These are phyloP conservation scores for Aristolochia fimbriata DNA, from an alignment of 164 flowering plant genomes.

Conservation along the genomic window DNA sequence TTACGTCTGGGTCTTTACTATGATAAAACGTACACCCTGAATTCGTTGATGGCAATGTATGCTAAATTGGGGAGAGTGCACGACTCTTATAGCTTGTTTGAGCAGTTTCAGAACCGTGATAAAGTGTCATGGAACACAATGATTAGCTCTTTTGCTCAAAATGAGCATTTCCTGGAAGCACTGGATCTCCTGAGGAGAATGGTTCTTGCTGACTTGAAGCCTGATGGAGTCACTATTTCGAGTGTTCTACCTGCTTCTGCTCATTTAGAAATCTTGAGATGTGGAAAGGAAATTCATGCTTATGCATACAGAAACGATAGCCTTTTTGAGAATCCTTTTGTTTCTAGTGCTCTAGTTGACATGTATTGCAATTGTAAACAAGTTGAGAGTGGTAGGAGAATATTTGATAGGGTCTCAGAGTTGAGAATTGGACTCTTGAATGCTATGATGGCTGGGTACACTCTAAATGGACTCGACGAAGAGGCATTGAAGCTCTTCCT, in stretches of 20 bases:
- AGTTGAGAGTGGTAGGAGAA: conserved; percentile 38
- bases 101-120: conserved; percentile 34
- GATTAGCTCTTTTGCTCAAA: conserved; percentile 50
- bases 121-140: conserved; percentile 78
- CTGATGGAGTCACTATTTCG: conserved; percentile 63
- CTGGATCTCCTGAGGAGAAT: conserved; percentile 31
- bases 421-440: conserved; percentile 53
- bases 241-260: conserved; percentile 81
- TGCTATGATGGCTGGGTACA: conserved; percentile 78
- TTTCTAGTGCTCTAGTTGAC: conserved; percentile 72
- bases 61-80: conserved; percentile 46
- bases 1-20: conserved; percentile 24
- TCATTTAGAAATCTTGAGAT: conserved; percentile 41
- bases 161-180: conserved; percentile 46
- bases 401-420: conserved; percentile 37
- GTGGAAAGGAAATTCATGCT: conserved; percentile 68
- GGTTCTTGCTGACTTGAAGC: conserved; percentile 39
- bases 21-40: conserved; percentile 39
- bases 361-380: conserved; percentile 68
- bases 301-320: conserved; percentile 40
- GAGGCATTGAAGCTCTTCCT: conserved; percentile 52
- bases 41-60: conserved; percentile 76
- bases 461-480: conserved; percentile 40
- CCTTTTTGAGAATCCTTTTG: conserved; percentile 42
- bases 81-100: conserved; percentile 35